These are phyloP conservation scores for Actinidia chinensis DNA, from an alignment of 179 eudicot species.

Conservation along the genomic window DNA sequence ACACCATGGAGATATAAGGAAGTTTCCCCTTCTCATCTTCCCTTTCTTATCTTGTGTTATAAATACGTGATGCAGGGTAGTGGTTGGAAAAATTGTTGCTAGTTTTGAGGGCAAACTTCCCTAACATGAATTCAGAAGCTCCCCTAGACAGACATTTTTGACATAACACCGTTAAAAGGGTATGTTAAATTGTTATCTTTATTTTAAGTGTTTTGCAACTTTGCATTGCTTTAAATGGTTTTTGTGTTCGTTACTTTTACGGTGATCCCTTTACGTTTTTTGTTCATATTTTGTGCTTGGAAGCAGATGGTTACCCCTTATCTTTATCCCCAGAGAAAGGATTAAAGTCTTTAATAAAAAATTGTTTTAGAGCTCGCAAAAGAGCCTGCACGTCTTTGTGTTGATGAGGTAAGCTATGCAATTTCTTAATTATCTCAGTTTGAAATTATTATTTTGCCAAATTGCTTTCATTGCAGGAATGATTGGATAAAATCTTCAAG, in stretches of 20 bases:
- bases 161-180: slow-evolving; percentile 98
- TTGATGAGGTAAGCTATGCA: slow-evolving; percentile 79
- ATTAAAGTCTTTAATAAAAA: slow-evolving; percentile 85
- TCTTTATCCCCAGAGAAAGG: slow-evolving; percentile 99
- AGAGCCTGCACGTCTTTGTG: slow-evolving; percentile 98
- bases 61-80: slow-evolving; percentile 56
- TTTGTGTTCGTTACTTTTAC: slow-evolving; percentile 1
- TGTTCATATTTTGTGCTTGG: slow-evolving; percentile 77
- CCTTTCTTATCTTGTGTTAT: neutral
- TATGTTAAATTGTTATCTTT: slow-evolving; percentile 27
- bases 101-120: slow-evolving; percentile 98
- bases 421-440: neutral
- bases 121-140: slow-evolving; percentile 97
- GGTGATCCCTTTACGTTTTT: slow-evolving; percentile 15
- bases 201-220: neutral
- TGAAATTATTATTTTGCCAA: neutral
- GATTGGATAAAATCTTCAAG: neutral
- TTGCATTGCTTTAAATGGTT: neutral
- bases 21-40: too few species aligned
- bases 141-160: slow-evolving; percentile 98
- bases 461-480: neutral
- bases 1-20: too few species aligned
- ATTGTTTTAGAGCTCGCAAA: slow-evolving; percentile 91
- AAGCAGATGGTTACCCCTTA: slow-evolving; percentile 99
- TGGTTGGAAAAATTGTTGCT: slow-evolving; percentile 97